Conservation (phyloP, 2,329 filamentous ascomycete species). For the Aureobasidium uvarum region DNA sequence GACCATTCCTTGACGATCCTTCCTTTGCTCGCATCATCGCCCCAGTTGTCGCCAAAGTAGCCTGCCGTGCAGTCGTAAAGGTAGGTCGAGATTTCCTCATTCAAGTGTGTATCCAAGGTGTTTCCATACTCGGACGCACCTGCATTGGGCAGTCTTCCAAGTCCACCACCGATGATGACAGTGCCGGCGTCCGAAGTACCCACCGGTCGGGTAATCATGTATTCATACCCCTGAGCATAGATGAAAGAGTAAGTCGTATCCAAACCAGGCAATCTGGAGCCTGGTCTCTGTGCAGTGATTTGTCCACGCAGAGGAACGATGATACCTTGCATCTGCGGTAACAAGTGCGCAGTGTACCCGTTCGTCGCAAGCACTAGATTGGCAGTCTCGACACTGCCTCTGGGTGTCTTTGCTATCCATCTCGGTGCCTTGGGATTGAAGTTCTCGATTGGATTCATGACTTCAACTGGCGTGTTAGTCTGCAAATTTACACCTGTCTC, state of each 20-base stretch:
- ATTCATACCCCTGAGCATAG: conserved; percentile 62
- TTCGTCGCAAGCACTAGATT: conserved; percentile 37
- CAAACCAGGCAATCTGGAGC: conserved; percentile 42
- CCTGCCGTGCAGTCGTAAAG: conserved; percentile 45
- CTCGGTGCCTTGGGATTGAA: conserved; percentile 3
- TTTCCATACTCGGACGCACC: conserved; percentile 55
- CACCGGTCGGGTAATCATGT: conserved; percentile 61
- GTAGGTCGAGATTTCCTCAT: conserved; percentile 53
- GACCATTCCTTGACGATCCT: conserved; percentile 47
- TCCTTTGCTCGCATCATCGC: conserved; percentile 33
- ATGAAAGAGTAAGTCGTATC: conserved; percentile 61
- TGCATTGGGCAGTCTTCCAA: conserved; percentile 43
- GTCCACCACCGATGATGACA: conserved; percentile 62
- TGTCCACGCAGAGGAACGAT: conserved; percentile 46
- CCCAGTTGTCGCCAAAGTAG: conserved; percentile 54
- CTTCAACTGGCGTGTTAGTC: conserved; percentile 50
- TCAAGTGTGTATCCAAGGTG: conserved; percentile 56
- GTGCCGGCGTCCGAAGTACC: conserved; percentile 49
- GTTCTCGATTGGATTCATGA: conserved; percentile 15
- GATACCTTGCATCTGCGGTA: conserved; percentile 31
- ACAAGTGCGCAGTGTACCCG: conserved; percentile 34
- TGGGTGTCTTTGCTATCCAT: conserved; percentile 32
- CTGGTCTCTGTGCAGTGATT: conserved; percentile 41
- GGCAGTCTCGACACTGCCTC: conserved; percentile 33
- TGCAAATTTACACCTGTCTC: conserved; percentile 52